phyloP scores from a whole-genome alignment of 768 basidiomycete genomes.

The Lyophyllum shimeji region DNA sequence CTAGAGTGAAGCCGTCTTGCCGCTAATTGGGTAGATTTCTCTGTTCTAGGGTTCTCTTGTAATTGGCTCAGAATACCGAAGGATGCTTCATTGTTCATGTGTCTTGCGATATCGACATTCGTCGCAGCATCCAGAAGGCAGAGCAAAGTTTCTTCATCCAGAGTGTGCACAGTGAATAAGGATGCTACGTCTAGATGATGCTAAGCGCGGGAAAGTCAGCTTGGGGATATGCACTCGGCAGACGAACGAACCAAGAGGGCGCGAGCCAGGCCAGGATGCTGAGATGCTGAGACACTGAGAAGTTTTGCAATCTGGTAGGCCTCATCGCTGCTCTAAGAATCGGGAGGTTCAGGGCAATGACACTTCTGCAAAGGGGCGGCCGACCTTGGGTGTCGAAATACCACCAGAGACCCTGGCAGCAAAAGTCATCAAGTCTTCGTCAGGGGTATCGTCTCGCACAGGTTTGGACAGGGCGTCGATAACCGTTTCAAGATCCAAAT shows the following conservation, averaged over 20 bases:
- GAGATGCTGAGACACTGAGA: conserved; percentile 63
- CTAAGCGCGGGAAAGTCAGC: conserved; percentile 30
- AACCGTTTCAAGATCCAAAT: conserved; percentile 59
- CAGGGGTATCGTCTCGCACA: conserved; percentile 53
- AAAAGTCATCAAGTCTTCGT: conserved; percentile 53
- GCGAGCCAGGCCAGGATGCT: conserved; percentile 59
- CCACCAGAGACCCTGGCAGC: conserved; percentile 54
- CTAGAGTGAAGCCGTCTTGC: conserved; percentile 48
- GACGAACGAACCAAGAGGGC: conserved; percentile 36
- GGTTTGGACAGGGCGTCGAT: conserved; percentile 55
- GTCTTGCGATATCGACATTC: conserved; percentile 62
- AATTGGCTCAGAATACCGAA: conserved; percentile 39
- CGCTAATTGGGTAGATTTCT: conserved; percentile 41
- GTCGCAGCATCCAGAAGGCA: conserved; percentile 64
- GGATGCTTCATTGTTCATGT: conserved; percentile 46
- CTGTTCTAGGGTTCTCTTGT: conserved; percentile 33
- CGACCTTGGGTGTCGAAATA: conserved; percentile 54
- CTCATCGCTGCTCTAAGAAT: conserved; percentile 48
- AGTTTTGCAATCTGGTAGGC: conserved; percentile 62
- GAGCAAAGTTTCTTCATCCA: conserved; percentile 56
- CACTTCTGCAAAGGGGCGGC: conserved; percentile 14
- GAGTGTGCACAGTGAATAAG: conserved; percentile 51
- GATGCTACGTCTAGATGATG: conserved; percentile 52
- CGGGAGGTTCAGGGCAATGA: conserved; percentile 1
- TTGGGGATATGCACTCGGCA: not conserved